Evolutionary conservation across 257 asterid genomes (phyloP).

Genomic region (Solanum chilense): DNA sequence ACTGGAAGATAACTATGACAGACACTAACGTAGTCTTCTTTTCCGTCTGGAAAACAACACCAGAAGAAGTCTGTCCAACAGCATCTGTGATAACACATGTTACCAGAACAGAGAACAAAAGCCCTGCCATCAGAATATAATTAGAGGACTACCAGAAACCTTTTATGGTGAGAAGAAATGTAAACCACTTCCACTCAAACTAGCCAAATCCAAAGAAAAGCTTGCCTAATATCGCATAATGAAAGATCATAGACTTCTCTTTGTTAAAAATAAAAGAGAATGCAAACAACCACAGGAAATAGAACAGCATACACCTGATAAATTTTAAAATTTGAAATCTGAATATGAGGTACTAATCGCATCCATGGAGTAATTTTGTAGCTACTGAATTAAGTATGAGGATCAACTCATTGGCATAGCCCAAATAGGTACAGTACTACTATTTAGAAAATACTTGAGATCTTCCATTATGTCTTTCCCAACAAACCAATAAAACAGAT

Average conservation of each 20-base stretch:
- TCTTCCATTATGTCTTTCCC: conserved; percentile 83
- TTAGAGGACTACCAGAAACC: background rate
- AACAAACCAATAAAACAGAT: conserved; percentile 68
- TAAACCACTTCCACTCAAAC: background rate
- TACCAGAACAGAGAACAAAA: conserved; percentile 41
- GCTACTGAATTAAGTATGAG: background rate
- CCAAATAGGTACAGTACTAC: conserved; percentile 54
- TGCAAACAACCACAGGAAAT: conserved; percentile 45
- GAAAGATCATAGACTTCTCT: conserved; percentile 75
- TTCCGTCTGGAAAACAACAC: conserved; percentile 93
- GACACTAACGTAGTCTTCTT: conserved; percentile 18
- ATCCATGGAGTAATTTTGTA: background rate
- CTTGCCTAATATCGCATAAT: conserved; percentile 61
- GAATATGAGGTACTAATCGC: background rate
- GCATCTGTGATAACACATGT: conserved; percentile 57
- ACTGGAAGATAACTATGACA: background rate
- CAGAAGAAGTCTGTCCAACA: conserved; percentile 78
- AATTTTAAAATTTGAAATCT: background rate
- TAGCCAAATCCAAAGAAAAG: background rate
- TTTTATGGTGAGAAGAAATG: background rate
- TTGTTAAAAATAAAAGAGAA: conserved; percentile 46
- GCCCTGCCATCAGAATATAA: conserved; percentile 25
- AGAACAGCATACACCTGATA: conserved; percentile 39
- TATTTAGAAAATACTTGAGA: conserved; percentile 54
- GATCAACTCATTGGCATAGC: conserved; percentile 51